Evolutionary conservation across 495 filamentous ascomycete species (phyloP).

Genomic region (Thermothielavioides terrestris): DNA sequence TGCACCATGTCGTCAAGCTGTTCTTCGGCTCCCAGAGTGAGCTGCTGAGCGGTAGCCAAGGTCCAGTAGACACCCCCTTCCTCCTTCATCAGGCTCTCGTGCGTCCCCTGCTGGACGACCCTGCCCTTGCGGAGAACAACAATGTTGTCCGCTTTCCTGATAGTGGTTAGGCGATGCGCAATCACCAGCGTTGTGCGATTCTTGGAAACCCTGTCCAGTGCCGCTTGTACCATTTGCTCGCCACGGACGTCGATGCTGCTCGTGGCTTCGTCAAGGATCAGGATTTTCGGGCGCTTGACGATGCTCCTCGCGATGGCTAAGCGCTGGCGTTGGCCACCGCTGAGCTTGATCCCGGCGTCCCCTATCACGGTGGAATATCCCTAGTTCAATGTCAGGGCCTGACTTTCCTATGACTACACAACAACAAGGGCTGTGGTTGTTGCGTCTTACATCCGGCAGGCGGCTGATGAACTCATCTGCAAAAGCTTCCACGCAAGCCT

Average conservation of each 20-base stretch:
- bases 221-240: slow-evolving; percentile 50
- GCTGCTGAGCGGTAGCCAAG: slow-evolving; percentile 45
- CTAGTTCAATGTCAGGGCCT: slow-evolving; percentile 15
- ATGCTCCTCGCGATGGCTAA: slow-evolving; percentile 63
- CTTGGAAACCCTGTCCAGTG: slow-evolving; percentile 45
- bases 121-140: slow-evolving; percentile 48
- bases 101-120: slow-evolving; percentile 63
- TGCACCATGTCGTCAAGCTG: slow-evolving; percentile 8
- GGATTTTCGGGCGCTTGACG: slow-evolving; percentile 68
- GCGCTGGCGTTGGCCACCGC: slow-evolving; percentile 56
- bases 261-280: slow-evolving; percentile 81
- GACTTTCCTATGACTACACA: background rate
- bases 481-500: slow-evolving; percentile 53
- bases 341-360: slow-evolving; percentile 51
- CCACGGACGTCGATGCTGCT: slow-evolving; percentile 50
- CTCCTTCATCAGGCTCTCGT: slow-evolving; percentile 52
- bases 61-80: slow-evolving; percentile 48
- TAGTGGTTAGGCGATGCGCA: slow-evolving; percentile 51
- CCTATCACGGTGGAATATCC: slow-evolving; percentile 57
- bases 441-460: slow-evolving; percentile 44
- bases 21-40: slow-evolving; percentile 24
- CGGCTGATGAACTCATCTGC: slow-evolving; percentile 53
- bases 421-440: background rate
- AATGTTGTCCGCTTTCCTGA: slow-evolving; percentile 59
- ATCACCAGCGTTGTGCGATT: slow-evolving; percentile 54